Percentiles rank a stretch among this genome's conserved stretches.
phyloP scores from a whole-genome alignment of 1,284 basidiomycete genomes.

The Cryptococcus depauperatus region DNA sequence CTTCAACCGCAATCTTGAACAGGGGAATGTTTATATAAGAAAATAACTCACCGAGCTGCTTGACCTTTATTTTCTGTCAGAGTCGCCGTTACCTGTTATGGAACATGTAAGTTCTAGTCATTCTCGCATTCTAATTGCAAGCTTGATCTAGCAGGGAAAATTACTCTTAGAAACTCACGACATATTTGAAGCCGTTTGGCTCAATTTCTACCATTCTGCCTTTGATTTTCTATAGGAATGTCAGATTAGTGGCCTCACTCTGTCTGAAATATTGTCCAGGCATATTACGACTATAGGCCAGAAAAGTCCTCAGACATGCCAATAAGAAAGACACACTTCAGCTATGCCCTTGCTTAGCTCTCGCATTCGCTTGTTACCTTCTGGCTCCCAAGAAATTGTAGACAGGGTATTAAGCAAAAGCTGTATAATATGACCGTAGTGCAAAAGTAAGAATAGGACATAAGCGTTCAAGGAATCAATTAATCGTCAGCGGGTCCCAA shows the following conservation, averaged over 20 bases:
- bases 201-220: slow-evolving; percentile 37
- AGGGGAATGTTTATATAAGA: neutral
- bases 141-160: neutral
- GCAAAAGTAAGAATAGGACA: neutral
- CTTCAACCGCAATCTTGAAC: neutral
- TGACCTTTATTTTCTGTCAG: slow-evolving; percentile 40
- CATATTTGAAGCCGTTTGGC: slow-evolving; percentile 41
- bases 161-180: slow-evolving; percentile 19
- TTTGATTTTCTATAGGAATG: slow-evolving; percentile 31
- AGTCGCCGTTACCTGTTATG: slow-evolving; percentile 28
- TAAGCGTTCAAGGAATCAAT: neutral
- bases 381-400: neutral
- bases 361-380: neutral
- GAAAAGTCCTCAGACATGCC: neutral
- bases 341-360: neutral
- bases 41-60: slow-evolving; percentile 28
- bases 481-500: neutral
- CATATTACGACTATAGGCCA: neutral
- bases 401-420: too few relatives aligned
- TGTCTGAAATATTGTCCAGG: neutral
- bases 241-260: too few relatives aligned
- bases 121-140: neutral
- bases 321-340: neutral
- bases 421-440: too few relatives aligned
- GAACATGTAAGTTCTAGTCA: too few relatives aligned